These are phyloP conservation scores for Trichoderma oligosporum DNA, from an alignment of 2,329 filamentous ascomycete species.

Conservation along the genomic window DNA sequence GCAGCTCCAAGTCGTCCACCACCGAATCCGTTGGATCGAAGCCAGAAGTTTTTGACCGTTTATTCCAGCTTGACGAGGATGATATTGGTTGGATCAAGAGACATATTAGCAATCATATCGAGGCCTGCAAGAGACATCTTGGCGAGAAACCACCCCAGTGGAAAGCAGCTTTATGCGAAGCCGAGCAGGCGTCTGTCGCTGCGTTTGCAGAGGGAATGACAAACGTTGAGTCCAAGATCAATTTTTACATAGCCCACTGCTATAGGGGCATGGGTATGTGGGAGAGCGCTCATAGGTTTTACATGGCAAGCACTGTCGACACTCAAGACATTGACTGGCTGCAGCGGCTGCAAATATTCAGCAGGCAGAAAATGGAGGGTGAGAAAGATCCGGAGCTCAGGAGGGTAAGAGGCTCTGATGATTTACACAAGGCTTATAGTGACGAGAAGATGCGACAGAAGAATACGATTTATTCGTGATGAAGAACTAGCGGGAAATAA, in stretches of 20 bases:
- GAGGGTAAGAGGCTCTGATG: background rate
- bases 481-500: background rate
- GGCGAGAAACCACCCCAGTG: background rate
- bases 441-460: background rate
- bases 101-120: background rate
- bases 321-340: background rate
- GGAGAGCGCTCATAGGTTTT: background rate
- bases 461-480: background rate
- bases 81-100: constrained; percentile 5
- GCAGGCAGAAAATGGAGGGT: background rate
- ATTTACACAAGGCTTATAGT: background rate
- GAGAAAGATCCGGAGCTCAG: background rate
- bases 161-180: background rate
- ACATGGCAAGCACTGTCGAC: constrained; percentile 5
- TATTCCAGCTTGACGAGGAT: background rate
- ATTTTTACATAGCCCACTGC: constrained; percentile 15
- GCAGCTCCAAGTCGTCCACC: background rate
- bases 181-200: background rate
- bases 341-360: background rate
- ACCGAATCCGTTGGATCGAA: background rate
- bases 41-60: background rate
- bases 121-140: background rate
- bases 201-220: constrained; percentile 8
- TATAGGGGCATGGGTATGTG: background rate
- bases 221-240: constrained; percentile 4